Percentiles rank a stretch among this genome's conserved stretches.
phyloP scores from a whole-genome alignment of 1,284 basidiomycete genomes.

The Sporisorium exsertum region DNA sequence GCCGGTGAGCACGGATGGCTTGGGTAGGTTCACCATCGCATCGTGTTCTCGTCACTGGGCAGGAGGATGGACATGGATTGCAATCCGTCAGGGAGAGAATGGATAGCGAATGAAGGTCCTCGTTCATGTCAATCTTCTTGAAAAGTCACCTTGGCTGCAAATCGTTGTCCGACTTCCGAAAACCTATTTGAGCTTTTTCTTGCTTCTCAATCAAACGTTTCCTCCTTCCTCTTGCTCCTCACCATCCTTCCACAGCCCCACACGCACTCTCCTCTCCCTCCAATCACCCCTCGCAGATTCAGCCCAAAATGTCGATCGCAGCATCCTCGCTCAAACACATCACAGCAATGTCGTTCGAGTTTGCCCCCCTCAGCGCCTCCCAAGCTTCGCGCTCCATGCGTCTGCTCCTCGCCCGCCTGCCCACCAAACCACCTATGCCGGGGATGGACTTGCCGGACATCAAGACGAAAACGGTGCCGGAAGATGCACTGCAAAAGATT shows the following conservation, averaged over 20 bases:
- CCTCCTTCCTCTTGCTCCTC: not conserved
- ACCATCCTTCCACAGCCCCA: not conserved
- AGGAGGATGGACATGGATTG: not conserved
- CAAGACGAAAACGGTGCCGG: slow-evolving; percentile 32
- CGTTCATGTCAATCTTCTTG: slow-evolving; percentile 4
- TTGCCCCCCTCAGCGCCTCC: slow-evolving; percentile 40
- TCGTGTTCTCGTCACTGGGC: not conserved
- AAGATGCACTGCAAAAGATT: slow-evolving; percentile 29
- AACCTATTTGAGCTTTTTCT: slow-evolving; percentile 24
- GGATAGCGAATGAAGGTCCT: not conserved
- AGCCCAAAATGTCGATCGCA: slow-evolving; percentile 38
- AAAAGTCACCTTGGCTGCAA: not conserved
- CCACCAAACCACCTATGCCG: slow-evolving; percentile 31
- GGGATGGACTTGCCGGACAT: slow-evolving; percentile 46
- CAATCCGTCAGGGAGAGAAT: too few relatives aligned
- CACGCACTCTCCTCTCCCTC: not conserved
- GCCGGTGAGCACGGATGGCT: not conserved
- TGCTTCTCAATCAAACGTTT: not conserved
- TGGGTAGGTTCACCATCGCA: slow-evolving; percentile 21
- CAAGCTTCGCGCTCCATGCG: slow-evolving; percentile 42
- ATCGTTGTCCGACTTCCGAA: slow-evolving; percentile 30
- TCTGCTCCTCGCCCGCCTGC: slow-evolving; percentile 37
- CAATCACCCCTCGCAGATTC: not conserved
- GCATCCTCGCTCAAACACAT: slow-evolving; percentile 47
- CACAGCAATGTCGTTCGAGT: slow-evolving; percentile 42